These are phyloP conservation scores for Knoxia roxburghii DNA, from an alignment of 257 asterid genomes.

Conservation along the genomic window DNA sequence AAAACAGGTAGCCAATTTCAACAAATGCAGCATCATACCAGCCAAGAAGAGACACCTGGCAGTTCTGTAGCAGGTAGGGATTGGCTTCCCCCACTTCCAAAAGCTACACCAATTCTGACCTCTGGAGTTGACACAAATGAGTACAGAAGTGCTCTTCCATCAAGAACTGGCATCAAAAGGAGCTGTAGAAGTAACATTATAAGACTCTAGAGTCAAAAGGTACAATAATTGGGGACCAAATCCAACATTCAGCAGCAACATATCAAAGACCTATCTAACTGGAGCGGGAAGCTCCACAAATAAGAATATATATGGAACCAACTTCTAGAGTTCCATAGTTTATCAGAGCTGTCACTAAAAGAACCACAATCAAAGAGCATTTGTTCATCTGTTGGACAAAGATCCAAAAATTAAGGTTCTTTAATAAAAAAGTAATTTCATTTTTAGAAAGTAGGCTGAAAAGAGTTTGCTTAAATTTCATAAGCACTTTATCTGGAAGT, in stretches of 20 bases:
- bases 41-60: slow-evolving; percentile 98
- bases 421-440: not conserved
- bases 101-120: slow-evolving; percentile 87
- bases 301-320: not conserved
- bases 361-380: not conserved
- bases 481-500: not conserved
- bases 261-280: not conserved
- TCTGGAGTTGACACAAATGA: slow-evolving; percentile 87
- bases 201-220: not conserved
- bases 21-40: slow-evolving; percentile 42
- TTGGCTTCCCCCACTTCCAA: slow-evolving; percentile 97
- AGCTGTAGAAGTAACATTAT: slow-evolving; percentile 47
- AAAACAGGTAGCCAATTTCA: not conserved
- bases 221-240: not conserved
- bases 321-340: too few species aligned
- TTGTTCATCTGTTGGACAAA: not conserved
- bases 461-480: not conserved
- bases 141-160: slow-evolving; percentile 78
- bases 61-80: slow-evolving; percentile 95
- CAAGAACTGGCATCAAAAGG: slow-evolving; percentile 73
- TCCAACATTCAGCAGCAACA: not conserved
- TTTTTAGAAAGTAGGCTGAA: not conserved
- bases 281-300: not conserved
- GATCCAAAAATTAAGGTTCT: not conserved
- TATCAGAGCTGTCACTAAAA: not conserved